Evolutionary conservation across 2,329 filamentous ascomycete genomes (phyloP), one percentile per base, ranked within the genome.

Genomic region (Neofusicoccum umdonicola): DNA sequence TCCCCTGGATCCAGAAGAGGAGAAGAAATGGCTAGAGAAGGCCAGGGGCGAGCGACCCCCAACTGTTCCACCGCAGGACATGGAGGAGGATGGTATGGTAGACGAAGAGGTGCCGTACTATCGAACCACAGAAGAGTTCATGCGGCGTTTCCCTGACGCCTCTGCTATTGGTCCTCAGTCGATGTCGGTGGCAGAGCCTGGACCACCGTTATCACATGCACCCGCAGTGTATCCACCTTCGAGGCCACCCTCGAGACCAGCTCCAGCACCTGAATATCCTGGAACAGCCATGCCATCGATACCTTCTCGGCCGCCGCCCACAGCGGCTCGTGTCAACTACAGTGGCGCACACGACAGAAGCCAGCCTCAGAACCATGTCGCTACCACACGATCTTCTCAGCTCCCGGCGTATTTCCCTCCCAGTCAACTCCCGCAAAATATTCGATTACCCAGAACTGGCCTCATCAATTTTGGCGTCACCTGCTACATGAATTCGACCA

Each of bases 401-500:
- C 71, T 81, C 9, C 74, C 78, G 8, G 75, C 79, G 15, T 83
- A 83, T 65, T 73, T 83, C 3, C 78, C 81, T 3, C 78, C 79
- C 13, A 78, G 78, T 39, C 77, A 79, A 15, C 74, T 79, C 45
- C 76, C 78, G 4, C 76, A 77, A 27, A 78, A 81, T 6, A 48
- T 57, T 42, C 77, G 79, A 34, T 81, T 87, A 70, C 84, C 88
- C n/a, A 81, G 82, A 41, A 90, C 91, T 11, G 93, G 94, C 0
- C 83, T 97, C 12, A 80, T 87, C 65, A 97, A 97, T 70, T 91
- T 92, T 45, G 87, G 88, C 1, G 89, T 90, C 52, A 93, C 90
- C 68, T 97, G 94, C 75, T 97, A 97, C 73, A 93, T 95, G 82
- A 97, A 97, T 76, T 89, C 92, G n/a, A 89, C 89, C 0, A 82